Conservation (phyloP, 1,284 basidiomycete genomes). For the Cutaneotrichosporon cavernicola region DNA sequence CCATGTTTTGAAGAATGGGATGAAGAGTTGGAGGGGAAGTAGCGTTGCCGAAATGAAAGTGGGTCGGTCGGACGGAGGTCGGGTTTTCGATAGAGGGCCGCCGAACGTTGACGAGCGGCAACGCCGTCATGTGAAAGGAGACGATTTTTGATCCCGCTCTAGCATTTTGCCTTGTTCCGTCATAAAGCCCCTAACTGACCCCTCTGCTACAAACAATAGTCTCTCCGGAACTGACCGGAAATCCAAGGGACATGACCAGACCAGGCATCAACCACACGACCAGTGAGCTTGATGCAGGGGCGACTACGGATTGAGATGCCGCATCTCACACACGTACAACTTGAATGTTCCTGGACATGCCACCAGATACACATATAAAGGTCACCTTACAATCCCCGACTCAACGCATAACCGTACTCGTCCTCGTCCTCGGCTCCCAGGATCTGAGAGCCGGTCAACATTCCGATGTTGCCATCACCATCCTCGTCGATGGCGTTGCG, state of each 20-base stretch:
- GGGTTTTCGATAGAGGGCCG: conserved; percentile 2
- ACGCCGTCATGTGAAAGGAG: background rate
- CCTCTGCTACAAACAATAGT: too few species aligned
- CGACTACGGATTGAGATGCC: too few species aligned
- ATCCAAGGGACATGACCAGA: too few species aligned
- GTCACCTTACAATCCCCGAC: background rate
- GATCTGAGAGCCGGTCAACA: background rate
- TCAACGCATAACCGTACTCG: background rate
- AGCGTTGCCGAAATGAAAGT: background rate
- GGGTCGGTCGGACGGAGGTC: background rate
- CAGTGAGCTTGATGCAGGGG: too few species aligned
- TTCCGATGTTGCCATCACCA: background rate
- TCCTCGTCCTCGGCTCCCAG: background rate
- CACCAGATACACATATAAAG: background rate
- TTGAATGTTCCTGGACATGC: background rate
- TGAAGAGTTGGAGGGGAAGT: background rate
- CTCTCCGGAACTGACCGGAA: too few species aligned
- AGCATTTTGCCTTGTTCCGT: conserved; percentile 3
- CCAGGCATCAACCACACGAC: too few species aligned
- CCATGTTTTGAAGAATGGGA: conserved; percentile 21
- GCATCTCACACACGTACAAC: background rate
- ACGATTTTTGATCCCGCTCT: background rate
- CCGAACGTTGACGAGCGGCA: background rate
- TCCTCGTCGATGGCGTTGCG: conserved; percentile 2
- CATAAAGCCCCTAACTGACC: background rate